phyloP scores from a whole-genome alignment of 2,329 filamentous ascomycete species.

The Parastagonospora nodorum region DNA sequence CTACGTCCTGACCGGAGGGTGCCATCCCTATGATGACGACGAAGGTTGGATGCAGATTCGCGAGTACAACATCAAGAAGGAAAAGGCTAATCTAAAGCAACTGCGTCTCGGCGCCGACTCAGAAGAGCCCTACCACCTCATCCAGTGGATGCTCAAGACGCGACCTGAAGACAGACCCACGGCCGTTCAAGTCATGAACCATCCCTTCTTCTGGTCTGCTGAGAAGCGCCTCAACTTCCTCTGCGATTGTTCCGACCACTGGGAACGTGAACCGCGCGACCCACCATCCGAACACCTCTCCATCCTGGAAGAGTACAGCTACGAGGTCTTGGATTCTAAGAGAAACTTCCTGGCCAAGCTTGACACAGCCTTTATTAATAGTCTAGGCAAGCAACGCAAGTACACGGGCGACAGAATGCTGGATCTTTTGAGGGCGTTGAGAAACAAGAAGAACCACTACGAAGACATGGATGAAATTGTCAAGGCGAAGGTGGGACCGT shows the following conservation, averaged over 20 bases:
- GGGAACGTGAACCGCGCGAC: slow-evolving; percentile 88
- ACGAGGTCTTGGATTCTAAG: slow-evolving; percentile 56
- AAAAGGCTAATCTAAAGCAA: slow-evolving; percentile 72
- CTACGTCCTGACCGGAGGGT: slow-evolving; percentile 93
- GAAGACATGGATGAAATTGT: slow-evolving; percentile 89
- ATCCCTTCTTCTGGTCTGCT: slow-evolving; percentile 95
- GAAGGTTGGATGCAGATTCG: slow-evolving; percentile 83
- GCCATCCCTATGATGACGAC: slow-evolving; percentile 91
- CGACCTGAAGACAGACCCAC: slow-evolving; percentile 71
- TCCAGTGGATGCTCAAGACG: slow-evolving; percentile 76
- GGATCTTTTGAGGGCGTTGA: slow-evolving; percentile 83
- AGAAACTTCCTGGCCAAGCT: slow-evolving; percentile 79
- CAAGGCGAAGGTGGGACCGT: slow-evolving; percentile 71
- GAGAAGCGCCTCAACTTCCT: slow-evolving; percentile 90
- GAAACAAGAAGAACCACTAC: slow-evolving; percentile 98
- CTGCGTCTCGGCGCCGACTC: slow-evolving; percentile 83
- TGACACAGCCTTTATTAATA: slow-evolving; percentile 83
- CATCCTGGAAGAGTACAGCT: slow-evolving; percentile 59
- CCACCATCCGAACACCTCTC: slow-evolving; percentile 72
- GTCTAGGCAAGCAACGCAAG: slow-evolving; percentile 90
- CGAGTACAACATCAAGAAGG: slow-evolving; percentile 96
- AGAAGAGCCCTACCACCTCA: slow-evolving; percentile 84
- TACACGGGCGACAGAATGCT: slow-evolving; percentile 85
- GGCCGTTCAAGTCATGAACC: slow-evolving; percentile 79
- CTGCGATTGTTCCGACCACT: slow-evolving; percentile 96